phyloP scores from a whole-genome alignment of 352 stramenopile species.

The Pythium biforme region DNA sequence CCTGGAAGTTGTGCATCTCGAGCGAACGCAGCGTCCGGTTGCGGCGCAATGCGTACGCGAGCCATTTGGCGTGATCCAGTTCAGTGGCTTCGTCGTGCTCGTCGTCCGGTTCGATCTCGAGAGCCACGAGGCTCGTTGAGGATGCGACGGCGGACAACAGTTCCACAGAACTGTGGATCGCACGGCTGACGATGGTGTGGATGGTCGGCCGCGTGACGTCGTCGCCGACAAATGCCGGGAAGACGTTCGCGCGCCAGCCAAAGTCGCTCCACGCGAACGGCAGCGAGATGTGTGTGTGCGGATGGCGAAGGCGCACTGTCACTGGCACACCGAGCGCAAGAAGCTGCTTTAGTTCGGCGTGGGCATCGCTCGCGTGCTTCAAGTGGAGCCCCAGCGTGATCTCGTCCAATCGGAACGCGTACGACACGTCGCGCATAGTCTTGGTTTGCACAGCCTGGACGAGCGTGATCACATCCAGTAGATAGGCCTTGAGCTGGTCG shows the following conservation, averaged over 20 bases:
- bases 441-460: background rate
- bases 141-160: conserved; percentile 12
- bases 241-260: conserved; percentile 13
- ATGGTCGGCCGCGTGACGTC: background rate
- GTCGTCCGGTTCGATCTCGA: conserved; percentile 13
- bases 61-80: conserved; percentile 4
- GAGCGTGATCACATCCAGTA: conserved; percentile 3
- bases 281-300: conserved; percentile 11
- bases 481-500: background rate
- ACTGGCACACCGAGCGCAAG: background rate
- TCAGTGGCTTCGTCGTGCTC: background rate
- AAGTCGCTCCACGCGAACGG: conserved; percentile 18
- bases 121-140: background rate
- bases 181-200: conserved; percentile 1
- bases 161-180: conserved; percentile 5
- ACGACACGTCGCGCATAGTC: background rate
- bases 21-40: background rate
- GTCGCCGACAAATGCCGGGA: background rate
- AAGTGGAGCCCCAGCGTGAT: conserved; percentile 1
- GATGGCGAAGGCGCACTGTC: conserved; percentile 6
- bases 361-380: conserved; percentile 8
- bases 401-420: conserved; percentile 9
- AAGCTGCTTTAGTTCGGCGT: background rate
- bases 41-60: conserved; percentile 4
- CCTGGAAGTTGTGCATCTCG: conserved; percentile 4